A percentile compares a stretch with the other conserved stretches of the same genome.
These are phyloP conservation scores for Magnolia kwangsiensis DNA, from an alignment of 164 flowering plant genomes.

Conservation along the genomic window DNA sequence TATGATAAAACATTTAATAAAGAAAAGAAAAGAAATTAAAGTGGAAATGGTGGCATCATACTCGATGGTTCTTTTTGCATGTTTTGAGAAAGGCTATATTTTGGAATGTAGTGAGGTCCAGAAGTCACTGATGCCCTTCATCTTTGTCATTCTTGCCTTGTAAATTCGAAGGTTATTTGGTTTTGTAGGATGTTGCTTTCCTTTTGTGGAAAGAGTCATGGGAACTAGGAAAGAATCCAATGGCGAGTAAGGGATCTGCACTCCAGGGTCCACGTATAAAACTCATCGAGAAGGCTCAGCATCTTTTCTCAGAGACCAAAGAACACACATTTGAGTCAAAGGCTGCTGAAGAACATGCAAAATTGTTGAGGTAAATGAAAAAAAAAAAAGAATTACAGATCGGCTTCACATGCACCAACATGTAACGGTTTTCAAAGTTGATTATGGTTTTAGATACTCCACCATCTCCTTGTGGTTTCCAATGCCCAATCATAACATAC, in stretches of 20 bases:
- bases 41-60: too few relatives aligned
- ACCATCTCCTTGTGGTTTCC: background rate
- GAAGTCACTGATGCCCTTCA: too few relatives aligned
- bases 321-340: conserved; percentile 85
- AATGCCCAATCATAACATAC: background rate
- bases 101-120: too few relatives aligned
- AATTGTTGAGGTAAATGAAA: conserved; percentile 58
- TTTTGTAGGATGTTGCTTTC: conserved; percentile 78
- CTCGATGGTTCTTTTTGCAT: too few relatives aligned
- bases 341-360: conserved; percentile 98
- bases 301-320: conserved; percentile 75
- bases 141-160: background rate
- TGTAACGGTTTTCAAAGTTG: background rate
- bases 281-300: conserved; percentile 77
- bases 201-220: conserved; percentile 95
- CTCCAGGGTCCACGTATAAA: conserved; percentile 93
- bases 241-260: conserved; percentile 91
- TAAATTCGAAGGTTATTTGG: conserved; percentile 7
- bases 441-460: background rate
- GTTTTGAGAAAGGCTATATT: too few relatives aligned
- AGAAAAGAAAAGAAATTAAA: too few relatives aligned
- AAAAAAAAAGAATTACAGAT: background rate
- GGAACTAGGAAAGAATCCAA: conserved; percentile 80
- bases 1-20: too few relatives aligned
- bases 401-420: background rate